Evolutionary conservation across 2,329 filamentous ascomycete genomes (phyloP).

Genomic region (Pseudocercospora pini-densiflorae): DNA sequence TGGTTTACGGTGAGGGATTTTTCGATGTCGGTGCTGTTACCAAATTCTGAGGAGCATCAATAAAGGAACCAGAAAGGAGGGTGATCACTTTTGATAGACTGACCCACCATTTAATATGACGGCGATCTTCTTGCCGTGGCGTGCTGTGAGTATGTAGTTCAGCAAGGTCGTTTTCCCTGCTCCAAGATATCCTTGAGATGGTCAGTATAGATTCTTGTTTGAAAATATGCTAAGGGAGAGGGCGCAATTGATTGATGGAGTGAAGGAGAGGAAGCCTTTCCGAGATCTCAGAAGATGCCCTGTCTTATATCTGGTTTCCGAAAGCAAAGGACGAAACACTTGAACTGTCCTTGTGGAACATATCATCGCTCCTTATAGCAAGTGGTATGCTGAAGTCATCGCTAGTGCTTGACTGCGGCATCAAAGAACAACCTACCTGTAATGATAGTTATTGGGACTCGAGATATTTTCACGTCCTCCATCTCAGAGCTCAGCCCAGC

Average conservation of each 20-base stretch:
- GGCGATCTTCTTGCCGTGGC: constrained; percentile 97
- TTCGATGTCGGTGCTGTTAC: constrained; percentile 79
- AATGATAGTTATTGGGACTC: constrained; percentile 84
- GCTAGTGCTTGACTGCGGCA: not conserved
- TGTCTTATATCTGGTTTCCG: too few relatives aligned
- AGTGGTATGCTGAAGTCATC: not conserved
- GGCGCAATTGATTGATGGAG: not conserved
- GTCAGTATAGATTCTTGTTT: constrained; percentile 4
- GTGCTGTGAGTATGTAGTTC: constrained; percentile 93
- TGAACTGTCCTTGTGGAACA: not conserved
- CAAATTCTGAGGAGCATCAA: constrained; percentile 39
- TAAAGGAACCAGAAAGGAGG: not conserved
- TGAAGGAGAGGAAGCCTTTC: not conserved
- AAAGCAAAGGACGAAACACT: too few relatives aligned
- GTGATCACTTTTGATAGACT: constrained; percentile 6
- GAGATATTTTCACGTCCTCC: constrained; percentile 59
- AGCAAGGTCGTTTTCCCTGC: constrained; percentile 94
- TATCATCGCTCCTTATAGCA: too few relatives aligned
- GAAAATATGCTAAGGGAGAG: not conserved
- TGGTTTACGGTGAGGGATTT: constrained; percentile 92
- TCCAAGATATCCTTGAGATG: constrained; percentile 77
- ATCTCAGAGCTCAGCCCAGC: constrained; percentile 44
- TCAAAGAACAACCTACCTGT: constrained; percentile 63
- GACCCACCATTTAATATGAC: constrained; percentile 87
- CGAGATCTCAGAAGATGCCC: not conserved